phyloP scores from a whole-genome alignment of 2,329 filamentous ascomycete species.

The Phialophora chinensis region DNA sequence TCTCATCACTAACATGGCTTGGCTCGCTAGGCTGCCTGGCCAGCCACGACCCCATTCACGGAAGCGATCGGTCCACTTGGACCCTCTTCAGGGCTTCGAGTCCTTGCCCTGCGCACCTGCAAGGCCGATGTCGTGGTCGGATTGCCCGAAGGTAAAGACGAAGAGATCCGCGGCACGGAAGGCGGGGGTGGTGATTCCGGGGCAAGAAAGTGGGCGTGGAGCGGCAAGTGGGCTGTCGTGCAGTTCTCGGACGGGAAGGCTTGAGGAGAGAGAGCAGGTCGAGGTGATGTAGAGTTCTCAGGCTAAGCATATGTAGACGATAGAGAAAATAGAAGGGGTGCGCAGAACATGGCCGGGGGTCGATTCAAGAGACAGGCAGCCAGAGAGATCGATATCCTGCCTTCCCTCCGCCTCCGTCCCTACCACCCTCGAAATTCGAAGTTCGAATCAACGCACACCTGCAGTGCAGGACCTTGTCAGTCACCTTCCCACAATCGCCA shows the following conservation, averaged over 20 bases:
- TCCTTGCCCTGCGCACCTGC: conserved; percentile 87
- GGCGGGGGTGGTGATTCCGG: conserved; percentile 73
- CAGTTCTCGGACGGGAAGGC: conserved; percentile 76
- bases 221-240: conserved; percentile 94
- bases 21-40: conserved; percentile 70
- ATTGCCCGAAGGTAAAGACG: conserved; percentile 79
- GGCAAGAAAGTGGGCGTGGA: conserved; percentile 89
- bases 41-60: conserved; percentile 82
- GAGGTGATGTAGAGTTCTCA: background rate
- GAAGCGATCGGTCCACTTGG: conserved; percentile 87
- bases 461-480: too few species aligned
- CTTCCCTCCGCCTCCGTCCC: background rate
- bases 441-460: background rate
- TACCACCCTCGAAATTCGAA: background rate
- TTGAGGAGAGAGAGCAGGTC: conserved; percentile 6
- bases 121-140: conserved; percentile 97
- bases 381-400: background rate
- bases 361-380: background rate
- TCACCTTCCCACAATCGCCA: too few species aligned
- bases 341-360: background rate
- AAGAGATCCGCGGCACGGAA: conserved; percentile 72
- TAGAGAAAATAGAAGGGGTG: background rate
- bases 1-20: background rate
- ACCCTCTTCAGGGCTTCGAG: conserved; percentile 75
- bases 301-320: background rate